phyloP scores from a whole-genome alignment of 768 basidiomycete species.

The Psilocybe tampanensis region DNA sequence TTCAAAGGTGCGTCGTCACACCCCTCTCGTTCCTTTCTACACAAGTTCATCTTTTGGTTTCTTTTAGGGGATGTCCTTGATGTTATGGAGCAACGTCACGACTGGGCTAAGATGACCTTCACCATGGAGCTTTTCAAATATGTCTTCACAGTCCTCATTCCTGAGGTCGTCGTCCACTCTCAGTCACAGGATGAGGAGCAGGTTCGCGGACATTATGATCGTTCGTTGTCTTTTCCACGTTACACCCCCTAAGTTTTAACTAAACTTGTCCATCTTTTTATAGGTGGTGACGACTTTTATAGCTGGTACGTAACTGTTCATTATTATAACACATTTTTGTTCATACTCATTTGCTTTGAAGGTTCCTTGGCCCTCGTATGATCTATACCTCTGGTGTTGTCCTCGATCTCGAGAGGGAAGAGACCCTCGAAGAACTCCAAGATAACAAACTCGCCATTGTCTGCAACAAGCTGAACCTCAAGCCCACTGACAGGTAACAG shows the following conservation, averaged over 20 bases:
- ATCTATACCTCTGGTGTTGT: constrained; percentile 96
- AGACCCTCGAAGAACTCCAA: constrained; percentile 92
- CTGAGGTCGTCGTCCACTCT: constrained; percentile 95
- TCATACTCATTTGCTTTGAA: constrained; percentile 24
- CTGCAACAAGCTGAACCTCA: constrained; percentile 90
- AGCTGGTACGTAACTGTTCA: constrained; percentile 55
- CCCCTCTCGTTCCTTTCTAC: not conserved
- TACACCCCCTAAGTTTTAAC: not conserved
- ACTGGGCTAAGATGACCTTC: constrained; percentile 93
- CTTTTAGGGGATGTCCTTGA: constrained; percentile 87
- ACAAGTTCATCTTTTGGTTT: constrained; percentile 11
- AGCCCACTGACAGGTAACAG: constrained; percentile 70
- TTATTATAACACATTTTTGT: not conserved
- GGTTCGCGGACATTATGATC: constrained; percentile 94
- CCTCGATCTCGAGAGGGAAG: constrained; percentile 63
- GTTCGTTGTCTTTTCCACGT: constrained; percentile 40
- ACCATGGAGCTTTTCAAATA: constrained; percentile 93
- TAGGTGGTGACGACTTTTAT: constrained; percentile 96
- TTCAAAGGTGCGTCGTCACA: constrained; percentile 74
- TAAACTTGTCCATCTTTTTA: not conserved
- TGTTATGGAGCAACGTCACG: constrained; percentile 91
- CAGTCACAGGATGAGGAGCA: constrained; percentile 92
- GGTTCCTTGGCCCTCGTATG: constrained; percentile 96
- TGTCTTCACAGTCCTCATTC: constrained; percentile 83
- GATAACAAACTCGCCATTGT: constrained; percentile 98